These are phyloP conservation scores for Aspergillus alliaceus DNA, from an alignment of 2,329 filamentous ascomycete species.

Conservation along the genomic window DNA sequence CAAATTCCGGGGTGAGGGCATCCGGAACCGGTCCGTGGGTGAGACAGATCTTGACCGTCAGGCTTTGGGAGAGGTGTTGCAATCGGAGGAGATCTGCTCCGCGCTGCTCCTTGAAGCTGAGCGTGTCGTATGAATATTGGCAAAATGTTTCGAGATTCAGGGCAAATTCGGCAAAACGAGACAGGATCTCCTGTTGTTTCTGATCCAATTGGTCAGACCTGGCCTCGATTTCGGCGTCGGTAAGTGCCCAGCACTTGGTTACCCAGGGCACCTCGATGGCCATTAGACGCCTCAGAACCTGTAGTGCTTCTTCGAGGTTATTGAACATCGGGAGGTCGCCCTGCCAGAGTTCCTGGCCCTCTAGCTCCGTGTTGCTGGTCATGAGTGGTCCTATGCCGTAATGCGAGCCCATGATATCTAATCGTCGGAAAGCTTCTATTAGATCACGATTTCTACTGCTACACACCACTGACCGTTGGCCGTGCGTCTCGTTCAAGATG, in stretches of 20 bases:
- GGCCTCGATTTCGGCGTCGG: slow-evolving; percentile 4
- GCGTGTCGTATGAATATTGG: neutral
- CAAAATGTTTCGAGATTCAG: neutral
- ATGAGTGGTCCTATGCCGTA: neutral
- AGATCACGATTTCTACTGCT: neutral
- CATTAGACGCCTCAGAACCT: neutral
- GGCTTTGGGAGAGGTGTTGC: neutral
- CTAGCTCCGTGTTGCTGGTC: neutral
- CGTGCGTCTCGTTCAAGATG: neutral
- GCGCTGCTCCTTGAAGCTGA: slow-evolving; percentile 3
- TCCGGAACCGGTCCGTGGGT: slow-evolving; percentile 1
- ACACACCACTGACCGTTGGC: neutral
- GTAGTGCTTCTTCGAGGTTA: neutral
- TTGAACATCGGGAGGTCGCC: neutral
- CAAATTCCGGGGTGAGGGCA: slow-evolving; percentile 8
- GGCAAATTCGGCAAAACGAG: neutral
- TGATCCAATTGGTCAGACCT: slow-evolving; percentile 4
- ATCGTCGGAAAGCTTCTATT: neutral
- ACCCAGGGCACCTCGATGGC: slow-evolving; percentile 12
- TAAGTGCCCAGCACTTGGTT: slow-evolving; percentile 10
- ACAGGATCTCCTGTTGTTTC: neutral
- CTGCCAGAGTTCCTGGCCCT: neutral
- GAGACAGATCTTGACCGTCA: slow-evolving; percentile 14
- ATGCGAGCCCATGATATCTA: neutral
- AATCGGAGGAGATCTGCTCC: slow-evolving; percentile 9